Evolutionary conservation across 2,329 filamentous ascomycete species (phyloP), one percentile per base, ranked within the genome.

Genomic region (Clonostachys solani): DNA sequence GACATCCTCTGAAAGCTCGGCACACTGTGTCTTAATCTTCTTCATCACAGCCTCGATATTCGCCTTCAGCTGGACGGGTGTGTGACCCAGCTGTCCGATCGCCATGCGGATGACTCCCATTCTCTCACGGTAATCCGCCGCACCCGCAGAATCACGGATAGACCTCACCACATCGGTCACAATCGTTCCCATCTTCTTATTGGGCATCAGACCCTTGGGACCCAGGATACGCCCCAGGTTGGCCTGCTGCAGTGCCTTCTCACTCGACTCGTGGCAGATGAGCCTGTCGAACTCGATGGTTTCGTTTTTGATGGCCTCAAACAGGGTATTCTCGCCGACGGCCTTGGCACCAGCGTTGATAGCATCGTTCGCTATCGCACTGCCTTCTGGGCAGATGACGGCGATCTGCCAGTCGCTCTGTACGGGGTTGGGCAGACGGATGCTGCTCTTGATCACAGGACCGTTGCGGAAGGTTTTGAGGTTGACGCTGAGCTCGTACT

Each of bases 131-230:
- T 96, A 99, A 56, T 92, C 84, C 46, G 85, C 88, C 46, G 85
- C 89, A 51, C 92, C 91, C 13, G 90, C 83, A 68, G 96, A 83
- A 55, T 92, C 89, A 58, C 80, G 81, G 59, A 99, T 87, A 34
- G 84, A 78, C n/a, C 75, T 67, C 46, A 78, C 78, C 15, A 96
- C 80, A 62, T 95, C 87, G 60, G 80, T 86, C 19, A 95, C 90
- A 47, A 99, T 87, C 1, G 94, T 97, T 54, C 90, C 91, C 52
- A 83, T 83, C 75, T 96, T 96, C 50, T 80, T 72, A 64, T 82
- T 95, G 6, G 94, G 94, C 94, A 99, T 97, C 60, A 99, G 68
- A 4, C 92, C 92, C 67, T 82, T 85, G 42, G 95, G 94, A 60
- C 94, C 94, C 17, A 99, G 75, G 40, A 96, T 78, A 54, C 86